Percentiles rank a stretch among this genome's conserved stretches.
These are phyloP conservation scores for Mycena citricolor DNA, from an alignment of 1,284 basidiomycete species.

Conservation along the genomic window DNA sequence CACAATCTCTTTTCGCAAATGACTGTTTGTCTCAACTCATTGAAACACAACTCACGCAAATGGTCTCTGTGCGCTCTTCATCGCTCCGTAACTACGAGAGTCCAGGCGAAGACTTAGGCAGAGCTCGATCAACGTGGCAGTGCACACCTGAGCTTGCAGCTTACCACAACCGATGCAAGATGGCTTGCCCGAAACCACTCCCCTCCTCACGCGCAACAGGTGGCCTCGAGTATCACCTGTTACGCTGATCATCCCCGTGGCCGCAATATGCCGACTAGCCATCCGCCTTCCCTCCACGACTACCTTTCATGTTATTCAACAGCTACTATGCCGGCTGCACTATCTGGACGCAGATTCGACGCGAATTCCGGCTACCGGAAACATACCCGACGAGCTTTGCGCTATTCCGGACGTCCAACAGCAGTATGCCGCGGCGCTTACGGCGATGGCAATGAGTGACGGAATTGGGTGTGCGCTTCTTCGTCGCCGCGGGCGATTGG, in stretches of 20 bases:
- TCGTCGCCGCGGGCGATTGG: neutral
- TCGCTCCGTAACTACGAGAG: too few relatives aligned
- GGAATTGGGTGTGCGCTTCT: slow-evolving; percentile 27
- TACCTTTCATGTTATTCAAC: slow-evolving; percentile 28
- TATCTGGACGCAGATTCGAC: slow-evolving; percentile 22
- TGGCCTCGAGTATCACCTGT: slow-evolving; percentile 15
- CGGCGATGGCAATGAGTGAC: slow-evolving; percentile 19
- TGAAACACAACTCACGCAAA: too few relatives aligned
- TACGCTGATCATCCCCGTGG: slow-evolving; percentile 30
- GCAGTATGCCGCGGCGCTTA: slow-evolving; percentile 24
- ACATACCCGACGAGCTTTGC: slow-evolving; percentile 26
- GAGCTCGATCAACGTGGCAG: too few relatives aligned
- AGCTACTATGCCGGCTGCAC: slow-evolving; percentile 30
- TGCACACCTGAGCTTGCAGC: too few relatives aligned
- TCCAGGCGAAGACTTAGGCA: too few relatives aligned
- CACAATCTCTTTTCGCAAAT: too few relatives aligned
- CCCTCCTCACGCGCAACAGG: too few relatives aligned
- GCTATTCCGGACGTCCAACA: slow-evolving; percentile 25
- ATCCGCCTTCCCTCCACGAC: slow-evolving; percentile 29
- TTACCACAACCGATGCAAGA: too few relatives aligned
- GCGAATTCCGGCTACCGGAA: slow-evolving; percentile 16
- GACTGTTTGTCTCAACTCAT: too few relatives aligned
- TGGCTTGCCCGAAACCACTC: too few relatives aligned
- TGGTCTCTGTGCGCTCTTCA: too few relatives aligned
- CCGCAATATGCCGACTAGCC: slow-evolving; percentile 27